Evolutionary conservation across 768 basidiomycete species (phyloP), one percentile per base, ranked within the genome.

Genomic region (Tulasnella sp.): DNA sequence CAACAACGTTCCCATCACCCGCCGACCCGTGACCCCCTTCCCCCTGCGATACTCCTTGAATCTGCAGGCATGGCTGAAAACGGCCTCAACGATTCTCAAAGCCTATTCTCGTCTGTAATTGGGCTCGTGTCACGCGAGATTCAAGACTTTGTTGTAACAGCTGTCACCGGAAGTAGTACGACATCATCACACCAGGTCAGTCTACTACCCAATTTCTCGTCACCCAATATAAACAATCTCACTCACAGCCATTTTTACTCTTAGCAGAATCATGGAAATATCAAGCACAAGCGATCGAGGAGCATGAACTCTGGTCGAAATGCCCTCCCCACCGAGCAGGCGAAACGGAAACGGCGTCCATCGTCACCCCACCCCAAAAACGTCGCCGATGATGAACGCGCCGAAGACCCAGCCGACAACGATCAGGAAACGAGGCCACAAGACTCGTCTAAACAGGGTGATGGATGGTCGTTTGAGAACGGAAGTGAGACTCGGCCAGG

Each of bases 121-220:
- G 78, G 78, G 14, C 71, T 72, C 44, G 78, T 79, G 31, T 73
- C 78, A 74, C 71, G 78, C 38, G 78, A 79, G 52, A 72, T 79
- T n/a, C 71, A 74, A 58, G 78, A 72, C 21, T 79, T 79, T 46
- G 68, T 79, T 27, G 76, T 77, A 38, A 79, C 78, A 39, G 73
- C 71, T 34, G 78, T 74, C 27, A 79, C 78, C 18, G 78, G 78
- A 79, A 38, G 40, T 34, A 58, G 40, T 44, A 74, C 42, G 7
- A 34, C 78, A 48, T 39, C 34, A 34, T 56, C 42, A 46, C 58
- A 52, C 34, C 39, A 77, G 76, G 76, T 77, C 52, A 77, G 76
- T 39, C 76, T 14, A 38, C 31, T 52, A n/a, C 71, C 31, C 21
- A 77, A 77, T 77, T 77, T 62, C 42, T 52, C 8, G 40, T 36